Conservation (phyloP, 495 filamentous ascomycete genomes). For the Penicillium coprophilum region DNA sequence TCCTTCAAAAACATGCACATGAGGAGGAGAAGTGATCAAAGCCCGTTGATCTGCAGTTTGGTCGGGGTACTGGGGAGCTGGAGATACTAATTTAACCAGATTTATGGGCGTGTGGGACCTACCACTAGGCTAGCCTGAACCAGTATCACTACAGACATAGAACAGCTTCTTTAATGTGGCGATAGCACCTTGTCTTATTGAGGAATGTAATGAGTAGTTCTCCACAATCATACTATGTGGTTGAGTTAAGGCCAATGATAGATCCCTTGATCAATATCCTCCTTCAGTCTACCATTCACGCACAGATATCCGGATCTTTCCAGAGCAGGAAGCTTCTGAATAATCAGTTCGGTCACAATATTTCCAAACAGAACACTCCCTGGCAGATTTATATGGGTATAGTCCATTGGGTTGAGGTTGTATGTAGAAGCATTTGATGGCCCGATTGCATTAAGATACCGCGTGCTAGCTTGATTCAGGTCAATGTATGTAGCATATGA, state of each 20-base stretch:
- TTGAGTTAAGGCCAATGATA: constrained; percentile 25
- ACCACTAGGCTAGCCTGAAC: background rate
- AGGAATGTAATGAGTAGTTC: background rate
- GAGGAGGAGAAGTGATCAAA: background rate
- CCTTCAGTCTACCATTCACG: constrained; percentile 30
- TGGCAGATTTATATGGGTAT: constrained; percentile 47
- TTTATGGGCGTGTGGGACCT: background rate
- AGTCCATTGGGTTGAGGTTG: constrained; percentile 38
- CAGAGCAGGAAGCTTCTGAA: constrained; percentile 20
- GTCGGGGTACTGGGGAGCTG: background rate
- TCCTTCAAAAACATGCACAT: constrained; percentile 10
- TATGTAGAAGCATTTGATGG: constrained; percentile 37
- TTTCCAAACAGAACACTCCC: constrained; percentile 49
- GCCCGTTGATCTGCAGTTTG: background rate
- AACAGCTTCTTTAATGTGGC: background rate
- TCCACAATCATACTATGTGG: background rate
- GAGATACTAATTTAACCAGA: background rate
- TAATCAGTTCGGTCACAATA: constrained; percentile 44
- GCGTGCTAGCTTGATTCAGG: constrained; percentile 42
- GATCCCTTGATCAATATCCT: constrained; percentile 30
- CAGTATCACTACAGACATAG: background rate
- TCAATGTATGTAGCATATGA: constrained; percentile 36
- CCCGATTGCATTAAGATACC: constrained; percentile 49
- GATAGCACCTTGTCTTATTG: background rate
- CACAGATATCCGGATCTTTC: constrained; percentile 23